Evolutionary conservation across 139 green algal species (phyloP).

Genomic region (Pycnococcus provasolii): DNA sequence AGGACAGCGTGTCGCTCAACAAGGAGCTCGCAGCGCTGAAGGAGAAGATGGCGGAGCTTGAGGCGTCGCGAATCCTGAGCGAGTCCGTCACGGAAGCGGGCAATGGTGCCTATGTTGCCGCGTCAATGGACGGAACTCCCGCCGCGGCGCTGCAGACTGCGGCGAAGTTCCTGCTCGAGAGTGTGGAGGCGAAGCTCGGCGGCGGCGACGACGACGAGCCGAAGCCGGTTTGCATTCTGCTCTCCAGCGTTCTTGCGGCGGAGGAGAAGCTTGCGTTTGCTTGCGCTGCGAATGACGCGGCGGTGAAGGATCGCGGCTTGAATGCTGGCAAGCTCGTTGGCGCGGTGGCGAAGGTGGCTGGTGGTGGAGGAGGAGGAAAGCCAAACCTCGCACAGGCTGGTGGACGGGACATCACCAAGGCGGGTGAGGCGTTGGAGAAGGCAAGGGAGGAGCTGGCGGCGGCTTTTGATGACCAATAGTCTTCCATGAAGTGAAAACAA

Average conservation of each 20-base stretch:
- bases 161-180: too few relatives aligned
- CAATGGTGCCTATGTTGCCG: too few relatives aligned
- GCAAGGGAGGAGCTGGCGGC: neutral
- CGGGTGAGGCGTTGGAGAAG: constrained; percentile 36
- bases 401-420: constrained; percentile 52
- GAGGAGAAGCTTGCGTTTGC: constrained; percentile 57
- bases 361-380: constrained; percentile 75
- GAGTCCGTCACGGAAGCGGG: too few relatives aligned
- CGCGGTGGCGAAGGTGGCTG: constrained; percentile 72
- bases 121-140: too few relatives aligned
- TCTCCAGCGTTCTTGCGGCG: neutral
- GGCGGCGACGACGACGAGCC: too few relatives aligned
- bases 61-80: too few relatives aligned
- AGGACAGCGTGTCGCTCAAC: constrained; percentile 47
- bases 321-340: constrained; percentile 77
- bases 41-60: constrained; percentile 44
- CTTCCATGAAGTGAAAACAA: too few relatives aligned
- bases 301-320: constrained; percentile 40
- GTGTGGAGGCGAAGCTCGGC: too few relatives aligned
- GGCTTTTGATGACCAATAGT: too few relatives aligned
- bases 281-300: constrained; percentile 44
- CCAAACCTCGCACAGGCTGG: constrained; percentile 78
- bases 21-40: constrained; percentile 56
- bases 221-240: too few relatives aligned
- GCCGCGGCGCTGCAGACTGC: too few relatives aligned